A percentile compares a stretch with the other conserved stretches of the same genome.
phyloP scores from a whole-genome alignment of 257 asterid genomes.

The Fraxinus anomala region DNA sequence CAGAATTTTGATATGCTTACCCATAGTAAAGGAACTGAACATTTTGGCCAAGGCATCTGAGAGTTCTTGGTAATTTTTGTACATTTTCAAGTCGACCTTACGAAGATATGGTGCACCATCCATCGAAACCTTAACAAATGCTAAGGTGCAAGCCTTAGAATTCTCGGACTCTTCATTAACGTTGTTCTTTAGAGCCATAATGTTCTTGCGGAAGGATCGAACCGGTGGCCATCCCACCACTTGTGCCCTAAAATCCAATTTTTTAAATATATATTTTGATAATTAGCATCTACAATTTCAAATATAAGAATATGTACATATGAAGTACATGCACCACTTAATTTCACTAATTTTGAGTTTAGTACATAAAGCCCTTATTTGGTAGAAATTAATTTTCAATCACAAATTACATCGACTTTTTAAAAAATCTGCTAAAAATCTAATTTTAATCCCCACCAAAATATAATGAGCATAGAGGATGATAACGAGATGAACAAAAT shows the following conservation, averaged over 20 bases:
- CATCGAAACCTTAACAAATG: slow-evolving; percentile 52
- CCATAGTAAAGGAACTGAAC: no score
- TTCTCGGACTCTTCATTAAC: slow-evolving; percentile 27
- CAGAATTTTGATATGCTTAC: not conserved
- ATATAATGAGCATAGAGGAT: no score
- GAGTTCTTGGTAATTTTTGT: slow-evolving; percentile 37
- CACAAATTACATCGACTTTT: no score
- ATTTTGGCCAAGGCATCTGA: slow-evolving; percentile 39
- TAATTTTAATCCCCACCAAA: no score
- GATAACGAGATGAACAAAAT: no score
- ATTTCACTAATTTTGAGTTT: no score
- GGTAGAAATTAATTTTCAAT: no score
- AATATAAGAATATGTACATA: no score
- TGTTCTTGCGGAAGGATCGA: slow-evolving; percentile 42
- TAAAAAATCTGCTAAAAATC: no score
- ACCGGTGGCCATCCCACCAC: slow-evolving; percentile 58
- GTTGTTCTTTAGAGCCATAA: slow-evolving; percentile 34
- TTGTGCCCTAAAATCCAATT: slow-evolving; percentile 35
- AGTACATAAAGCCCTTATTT: no score
- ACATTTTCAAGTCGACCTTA: slow-evolving; percentile 42
- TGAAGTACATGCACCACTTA: no score
- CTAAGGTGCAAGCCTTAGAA: slow-evolving; percentile 36
- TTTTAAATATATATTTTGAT: not conserved
- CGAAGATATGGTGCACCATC: slow-evolving; percentile 54
- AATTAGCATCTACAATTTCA: not conserved